Evolutionary conservation across 2,329 filamentous ascomycete genomes (phyloP), one percentile per base, ranked within the genome.

Genomic region (Monosporascus sp.): DNA sequence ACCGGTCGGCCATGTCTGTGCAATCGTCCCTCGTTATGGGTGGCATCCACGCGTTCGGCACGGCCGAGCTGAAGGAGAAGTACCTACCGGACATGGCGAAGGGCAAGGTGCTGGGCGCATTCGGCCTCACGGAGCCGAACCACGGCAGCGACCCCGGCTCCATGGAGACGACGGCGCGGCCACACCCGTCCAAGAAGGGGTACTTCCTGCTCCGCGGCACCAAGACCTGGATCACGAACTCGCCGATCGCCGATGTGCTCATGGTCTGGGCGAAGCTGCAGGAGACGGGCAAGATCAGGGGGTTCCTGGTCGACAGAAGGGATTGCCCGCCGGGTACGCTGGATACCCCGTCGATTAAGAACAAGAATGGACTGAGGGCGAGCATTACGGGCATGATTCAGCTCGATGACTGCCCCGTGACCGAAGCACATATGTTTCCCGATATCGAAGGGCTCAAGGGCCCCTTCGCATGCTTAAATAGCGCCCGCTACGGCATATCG

Each of bases 371-470:
- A 2, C 82, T 99, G 35, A 82, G 94, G 54, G 94, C 94, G 14
- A 96, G 90, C 14, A 88, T 97, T 58, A 99, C 94, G 1, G 94
- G 94, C 53, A 97, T 97, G 94, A 97, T 99, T 60, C 91, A 96
- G 63, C 81, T 99, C 67, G 93, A 97, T 59, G 85, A 88, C 58
- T 92, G 89, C 60, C 93, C 94, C 1, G 91, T 99, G 0, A 86
- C 91, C 0, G 85, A 87, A 60, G 89, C 84, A 63, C 96, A 97
- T 74, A 96, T 99, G 91, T 91, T 99, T 65, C 92, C 92, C 1
- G 82, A 89, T 1, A 82, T 96, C 5, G 89, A 96, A 69, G 94
- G 94, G 5, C 78, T 99, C 35, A 82, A 76, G 56, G 94, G 94
- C 0, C 94, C 94, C 3, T 99, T 99, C 68, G 87, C 88, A 58